Base-by-base conservation (phyloP, 1,139 yeast genomes). In the Blastobotrys persicus region DNA sequence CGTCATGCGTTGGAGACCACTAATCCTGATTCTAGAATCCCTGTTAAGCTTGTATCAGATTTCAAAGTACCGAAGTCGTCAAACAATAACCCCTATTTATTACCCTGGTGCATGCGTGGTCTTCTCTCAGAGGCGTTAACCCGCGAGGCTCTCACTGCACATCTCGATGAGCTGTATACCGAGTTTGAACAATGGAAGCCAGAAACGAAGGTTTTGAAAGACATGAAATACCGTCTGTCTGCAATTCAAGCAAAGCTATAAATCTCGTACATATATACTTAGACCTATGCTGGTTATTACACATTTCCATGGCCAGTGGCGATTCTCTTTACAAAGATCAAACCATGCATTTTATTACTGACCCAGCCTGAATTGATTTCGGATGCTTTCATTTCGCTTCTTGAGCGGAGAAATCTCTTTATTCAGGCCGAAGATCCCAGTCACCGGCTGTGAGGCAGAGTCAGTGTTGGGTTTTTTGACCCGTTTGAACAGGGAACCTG, bases 71-170 rank as follows among this genome's bases (percentile, higher is more conserved):
- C 73, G 9, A 59, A 18, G 32, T n/a, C n/a, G n/a, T 83, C 85
- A 14, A 79, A 59, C 49, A 62, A 82, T 52, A 89, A 91, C 65
- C 96, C 97, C 0, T 91, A 79, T 62, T 80, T 87, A 47, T 70
- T 91, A 32, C 98, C 98, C 0, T 91, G 97, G 97, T 86, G 95
- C 60, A 78, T 88, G 68, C 73, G 96, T 42, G 96, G 97, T 0
- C 69, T 91, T 41, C 69, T 89, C 32, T 79, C 57, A 84, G 89
- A 63, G 68, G 78, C 51, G 48, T 63, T 46, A 57, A 62, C 46
- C 57, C 70, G 60, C 42, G 59, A 43, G 55, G n/a, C 35, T 5
- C 83, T 40, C 69, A 72, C 46, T 71, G 74, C 56, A 1, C 88
- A 85, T 54, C 78, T 88, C 26, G 71, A 75, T 40, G 74, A 74